Evolutionary conservation across 192 early-diverging fungal species (phyloP).

Genomic region (Entophlyctis luteolus): DNA sequence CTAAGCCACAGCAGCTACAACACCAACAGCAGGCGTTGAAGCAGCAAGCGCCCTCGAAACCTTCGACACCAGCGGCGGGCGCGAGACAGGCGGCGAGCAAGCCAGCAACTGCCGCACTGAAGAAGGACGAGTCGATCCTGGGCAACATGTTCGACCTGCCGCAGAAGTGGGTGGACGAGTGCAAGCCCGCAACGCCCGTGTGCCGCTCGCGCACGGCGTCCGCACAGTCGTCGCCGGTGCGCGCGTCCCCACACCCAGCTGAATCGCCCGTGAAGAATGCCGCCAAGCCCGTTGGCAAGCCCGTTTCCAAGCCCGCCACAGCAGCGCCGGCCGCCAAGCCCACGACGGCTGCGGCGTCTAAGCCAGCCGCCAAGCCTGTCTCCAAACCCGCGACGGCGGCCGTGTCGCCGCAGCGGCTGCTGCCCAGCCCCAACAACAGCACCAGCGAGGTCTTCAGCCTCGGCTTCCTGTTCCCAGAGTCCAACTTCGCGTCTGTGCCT

Average conservation of each 20-base stretch:
- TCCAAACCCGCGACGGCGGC: background rate
- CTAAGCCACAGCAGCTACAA: background rate
- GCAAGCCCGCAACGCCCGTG: constrained; percentile 13
- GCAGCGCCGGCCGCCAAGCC: background rate
- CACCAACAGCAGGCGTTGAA: background rate
- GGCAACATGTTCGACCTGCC: constrained; percentile 23
- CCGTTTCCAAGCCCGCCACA: background rate
- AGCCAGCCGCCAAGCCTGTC: background rate
- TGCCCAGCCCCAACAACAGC: background rate
- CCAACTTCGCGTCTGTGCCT: background rate
- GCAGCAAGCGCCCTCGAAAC: too few species aligned
- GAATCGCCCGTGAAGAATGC: background rate
- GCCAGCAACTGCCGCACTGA: background rate
- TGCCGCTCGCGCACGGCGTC: background rate
- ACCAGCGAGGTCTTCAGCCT: constrained; percentile 20
- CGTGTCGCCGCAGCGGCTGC: background rate
- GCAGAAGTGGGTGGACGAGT: background rate
- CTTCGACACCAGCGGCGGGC: background rate
- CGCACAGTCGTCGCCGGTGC: background rate
- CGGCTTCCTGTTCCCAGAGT: constrained; percentile 7
- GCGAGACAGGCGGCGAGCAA: background rate
- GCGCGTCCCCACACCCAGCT: background rate
- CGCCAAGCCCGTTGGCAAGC: too few species aligned
- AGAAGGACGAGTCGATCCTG: background rate
- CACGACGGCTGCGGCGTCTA: background rate